A percentile compares a stretch with the other conserved stretches of the same genome.
Conservation (phyloP, 768 basidiomycete species). For the Lactarius vividus region DNA sequence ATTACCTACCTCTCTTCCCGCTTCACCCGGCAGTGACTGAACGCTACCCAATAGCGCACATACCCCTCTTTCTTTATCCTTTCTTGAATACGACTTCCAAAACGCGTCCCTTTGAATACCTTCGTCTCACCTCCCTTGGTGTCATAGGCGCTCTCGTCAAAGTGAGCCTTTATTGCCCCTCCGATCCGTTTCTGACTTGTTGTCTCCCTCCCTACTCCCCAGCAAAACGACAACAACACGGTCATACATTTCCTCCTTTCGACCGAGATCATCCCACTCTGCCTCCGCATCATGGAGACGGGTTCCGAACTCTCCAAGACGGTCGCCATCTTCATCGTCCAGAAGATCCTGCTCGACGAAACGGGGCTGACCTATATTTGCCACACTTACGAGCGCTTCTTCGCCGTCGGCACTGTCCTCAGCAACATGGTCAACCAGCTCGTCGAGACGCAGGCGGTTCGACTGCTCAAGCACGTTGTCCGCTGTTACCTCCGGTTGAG, state of each 20-base stretch:
- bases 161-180: constrained; percentile 40
- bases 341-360: constrained; percentile 96
- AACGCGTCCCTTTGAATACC: constrained; percentile 99
- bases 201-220: not conserved
- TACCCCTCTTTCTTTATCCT: constrained; percentile 92
- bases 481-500: constrained; percentile 94
- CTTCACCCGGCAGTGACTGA: not conserved
- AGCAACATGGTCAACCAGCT: constrained; percentile 99
- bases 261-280: constrained; percentile 99
- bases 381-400: constrained; percentile 99
- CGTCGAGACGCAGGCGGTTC: constrained; percentile 95
- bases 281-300: constrained; percentile 99
- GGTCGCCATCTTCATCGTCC: constrained; percentile 99
- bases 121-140: constrained; percentile 97
- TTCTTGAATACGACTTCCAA: constrained; percentile 99
- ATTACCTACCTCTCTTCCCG: constrained; percentile 28
- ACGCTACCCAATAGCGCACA: constrained; percentile 64
- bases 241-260: constrained; percentile 99
- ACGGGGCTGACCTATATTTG: constrained; percentile 98
- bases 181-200: constrained; percentile 5
- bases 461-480: constrained; percentile 96
- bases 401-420: constrained; percentile 96
- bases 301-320: constrained; percentile 98
- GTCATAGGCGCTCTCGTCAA: constrained; percentile 99
- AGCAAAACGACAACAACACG: constrained; percentile 99